Base-by-base conservation (phyloP, 768 basidiomycete species). In the Suillus hirtellus region DNA sequence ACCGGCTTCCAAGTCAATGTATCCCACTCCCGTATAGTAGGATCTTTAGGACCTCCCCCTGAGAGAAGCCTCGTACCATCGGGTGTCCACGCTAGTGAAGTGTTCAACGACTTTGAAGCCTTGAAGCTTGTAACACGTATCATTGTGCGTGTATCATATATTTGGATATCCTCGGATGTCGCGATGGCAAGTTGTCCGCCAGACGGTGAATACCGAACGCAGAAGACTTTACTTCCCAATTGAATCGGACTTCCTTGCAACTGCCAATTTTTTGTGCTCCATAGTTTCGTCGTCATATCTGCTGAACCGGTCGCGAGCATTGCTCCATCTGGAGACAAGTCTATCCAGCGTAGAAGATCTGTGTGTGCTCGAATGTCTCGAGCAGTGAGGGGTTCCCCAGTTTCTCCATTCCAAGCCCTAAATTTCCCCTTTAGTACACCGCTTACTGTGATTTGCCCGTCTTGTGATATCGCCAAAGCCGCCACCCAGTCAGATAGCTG, bases 21-120 rank as follows among this genome's bases (percentile, higher is more conserved):
- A 55, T 55, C 37, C 54, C 54, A 55, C 14, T 38, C 54, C 21
- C 37, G 54, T 55, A 55, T 38, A 21, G 37, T 37, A 8, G 54
- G 35, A 55, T 55, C 54, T 3, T 12, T 1, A n/a, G 2, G 0
- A 53, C 5, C 3, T 19, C 52, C 50, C 5, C 27, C 52, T 19
- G 52, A 53, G 52, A 53, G 52, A 53, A 53, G 50, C 31, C 50
- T 19, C 12, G 17, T 34, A 10, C 31, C 4, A 34, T 34, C 31
- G 10, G 52, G 52, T 10, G 52, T 53, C 52, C 52, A 53, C 17
- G 31, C 31, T 1, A 53, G 31, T n/a, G 52, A 53, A 19, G 12
- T 4, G 11, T 53, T 53, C 4, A 2, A 2, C 15, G 49, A 50
- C 7, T 50, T 4, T 8, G 24, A 4, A 27, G 49, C 49, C 49